Conservation (phyloP, 805 yeast genomes). For the Scheffersomyces lignosus region DNA sequence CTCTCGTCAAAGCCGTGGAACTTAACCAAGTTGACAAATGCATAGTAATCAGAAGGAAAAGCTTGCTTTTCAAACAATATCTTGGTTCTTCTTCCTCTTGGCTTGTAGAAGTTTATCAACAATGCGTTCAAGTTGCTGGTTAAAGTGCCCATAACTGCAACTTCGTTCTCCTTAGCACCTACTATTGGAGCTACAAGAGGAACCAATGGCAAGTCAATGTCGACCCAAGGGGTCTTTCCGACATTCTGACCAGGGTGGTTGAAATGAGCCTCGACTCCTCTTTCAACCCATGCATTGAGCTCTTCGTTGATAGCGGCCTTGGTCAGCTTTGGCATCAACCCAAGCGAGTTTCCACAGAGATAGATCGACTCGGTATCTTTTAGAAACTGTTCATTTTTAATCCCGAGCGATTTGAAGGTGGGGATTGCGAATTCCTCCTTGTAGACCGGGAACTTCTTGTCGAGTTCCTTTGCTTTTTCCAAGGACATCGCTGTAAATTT, state of each 20-base stretch:
- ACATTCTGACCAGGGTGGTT: conserved; percentile 53
- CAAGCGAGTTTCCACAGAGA: conserved; percentile 92
- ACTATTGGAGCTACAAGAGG: conserved; percentile 71
- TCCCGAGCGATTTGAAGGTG: conserved; percentile 61
- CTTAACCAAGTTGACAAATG: conserved; percentile 70
- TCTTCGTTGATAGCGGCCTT: conserved; percentile 60
- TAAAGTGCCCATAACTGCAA: conserved; percentile 83
- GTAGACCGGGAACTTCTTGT: conserved; percentile 38
- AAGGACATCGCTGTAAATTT: conserved; percentile 10
- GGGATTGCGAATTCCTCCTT: conserved; percentile 61
- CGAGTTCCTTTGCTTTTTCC: conserved; percentile 31
- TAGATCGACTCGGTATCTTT: conserved; percentile 45
- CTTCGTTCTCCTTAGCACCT: conserved; percentile 75
- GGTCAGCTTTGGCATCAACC: conserved; percentile 76
- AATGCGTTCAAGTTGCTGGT: conserved; percentile 81
- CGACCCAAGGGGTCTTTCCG: conserved; percentile 72
- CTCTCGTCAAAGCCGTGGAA: conserved; percentile 53
- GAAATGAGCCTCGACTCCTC: conserved; percentile 87
- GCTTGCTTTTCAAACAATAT: conserved; percentile 84
- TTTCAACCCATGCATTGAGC: conserved; percentile 74
- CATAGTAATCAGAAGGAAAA: conserved; percentile 90
- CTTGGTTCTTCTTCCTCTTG: conserved; percentile 57
- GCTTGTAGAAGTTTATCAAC: conserved; percentile 72
- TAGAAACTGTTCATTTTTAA: conserved; percentile 21
- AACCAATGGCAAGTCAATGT: conserved; percentile 74